Evolutionary conservation across 2,329 filamentous ascomycete species (phyloP), one percentile per base, ranked within the genome.

Genomic region (Xylaria polymorpha): DNA sequence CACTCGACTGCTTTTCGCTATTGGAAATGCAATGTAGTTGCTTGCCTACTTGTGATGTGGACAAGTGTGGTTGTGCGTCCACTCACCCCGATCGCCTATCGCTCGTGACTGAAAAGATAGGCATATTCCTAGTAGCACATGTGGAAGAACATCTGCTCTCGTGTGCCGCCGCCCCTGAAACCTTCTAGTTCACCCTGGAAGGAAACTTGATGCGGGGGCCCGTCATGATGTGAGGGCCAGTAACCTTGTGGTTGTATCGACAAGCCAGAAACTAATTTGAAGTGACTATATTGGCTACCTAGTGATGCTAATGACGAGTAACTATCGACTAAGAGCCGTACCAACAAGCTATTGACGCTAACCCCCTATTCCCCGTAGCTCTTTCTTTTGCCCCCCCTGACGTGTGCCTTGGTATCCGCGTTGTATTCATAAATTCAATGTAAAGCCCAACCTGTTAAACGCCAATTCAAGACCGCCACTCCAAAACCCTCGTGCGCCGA

Each of bases 401-500:
- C 48, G 48, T 43, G 22, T 29, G 4, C 25, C 4, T 29, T 29
- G 25, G 25, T 29, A 56, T 53, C 39, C 29, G 48, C 63, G 37
- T 66, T 59, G 18, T 12, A 62, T 55, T 68, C 51, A 39, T 58
- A 43, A 37, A 55, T 60, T 25, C 62, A 61, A 61, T 14, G 35
- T 9, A 41, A 39, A 50, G 4, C 3, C 37, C 18, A 44, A 61
- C 48, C 56, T 25, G n/a, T 9, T 44, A 53, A 64, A 61, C 66
- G 57, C 68, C 57, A n/a, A 15, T 67, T n/a, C 46, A 61, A 60
- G 48, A 48, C 12, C 14, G 22, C 29, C n/a, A 37, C 41, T 61
- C 51, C 25, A 35, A 12, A 58, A 65, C 44, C 63, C 41, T 66
- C n/a, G n/a, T 69, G 57, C 67, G 69, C 68, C 70, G 44, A 41